A percentile compares a stretch with the other conserved stretches of the same genome.
These are phyloP conservation scores for Datura wrightii DNA, from an alignment of 257 asterid species.

Conservation along the genomic window DNA sequence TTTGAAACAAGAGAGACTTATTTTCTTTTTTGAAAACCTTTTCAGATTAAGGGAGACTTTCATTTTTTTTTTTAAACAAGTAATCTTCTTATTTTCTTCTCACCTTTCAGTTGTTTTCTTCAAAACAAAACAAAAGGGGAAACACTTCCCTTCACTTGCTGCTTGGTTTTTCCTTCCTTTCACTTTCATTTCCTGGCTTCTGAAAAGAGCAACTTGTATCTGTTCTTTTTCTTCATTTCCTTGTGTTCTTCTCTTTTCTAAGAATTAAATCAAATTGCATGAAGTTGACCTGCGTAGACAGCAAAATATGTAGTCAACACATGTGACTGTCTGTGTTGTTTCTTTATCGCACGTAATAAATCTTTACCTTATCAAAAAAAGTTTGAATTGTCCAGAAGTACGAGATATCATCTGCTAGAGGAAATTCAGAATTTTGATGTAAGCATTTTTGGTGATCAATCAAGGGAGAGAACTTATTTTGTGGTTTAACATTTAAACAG, in stretches of 20 bases:
- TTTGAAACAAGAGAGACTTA: not conserved
- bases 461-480: not conserved
- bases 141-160: not conserved
- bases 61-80: not conserved
- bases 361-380: not conserved
- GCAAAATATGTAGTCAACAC: not conserved
- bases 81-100: not conserved
- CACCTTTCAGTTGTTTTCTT: not conserved
- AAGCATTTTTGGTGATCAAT: constrained; percentile 31
- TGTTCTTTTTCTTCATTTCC: not conserved
- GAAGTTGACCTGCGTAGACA: not conserved
- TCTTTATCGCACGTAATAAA: not conserved
- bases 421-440: constrained; percentile 4
- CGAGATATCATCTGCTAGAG: constrained; percentile 20
- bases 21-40: not conserved
- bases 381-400: not conserved
- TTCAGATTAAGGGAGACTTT: not conserved
- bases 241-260: not conserved
- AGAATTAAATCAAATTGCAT: not conserved
- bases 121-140: not conserved
- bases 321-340: not conserved
- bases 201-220: not conserved
- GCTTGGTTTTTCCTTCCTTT: not conserved
- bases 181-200: not conserved
- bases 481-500: constrained; percentile 47